Percentiles rank a stretch among this genome's conserved stretches.
Conservation (phyloP, 768 basidiomycete species). For the Candolleomyces efflorescens region DNA sequence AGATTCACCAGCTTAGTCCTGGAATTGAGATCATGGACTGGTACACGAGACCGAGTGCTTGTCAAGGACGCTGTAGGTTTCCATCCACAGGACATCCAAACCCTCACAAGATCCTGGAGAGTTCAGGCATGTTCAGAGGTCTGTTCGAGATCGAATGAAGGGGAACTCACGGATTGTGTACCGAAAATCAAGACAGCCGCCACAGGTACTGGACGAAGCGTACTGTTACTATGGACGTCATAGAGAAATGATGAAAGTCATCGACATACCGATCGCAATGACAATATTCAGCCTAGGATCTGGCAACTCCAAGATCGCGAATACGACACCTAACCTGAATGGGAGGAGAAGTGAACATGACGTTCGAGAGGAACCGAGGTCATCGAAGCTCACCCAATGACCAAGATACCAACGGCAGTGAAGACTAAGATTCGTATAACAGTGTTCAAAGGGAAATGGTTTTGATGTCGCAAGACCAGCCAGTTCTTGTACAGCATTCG, state of each 20-base stretch:
- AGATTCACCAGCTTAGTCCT: too few species aligned
- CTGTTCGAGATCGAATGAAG: background rate
- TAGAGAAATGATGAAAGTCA: background rate
- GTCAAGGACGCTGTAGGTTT: background rate
- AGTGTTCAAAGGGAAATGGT: too few species aligned
- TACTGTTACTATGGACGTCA: background rate
- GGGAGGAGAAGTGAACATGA: background rate
- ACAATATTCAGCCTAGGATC: background rate
- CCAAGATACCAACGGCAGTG: background rate
- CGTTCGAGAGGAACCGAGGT: background rate
- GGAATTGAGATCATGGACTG: too few species aligned
- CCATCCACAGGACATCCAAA: background rate
- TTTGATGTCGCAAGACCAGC: too few species aligned
- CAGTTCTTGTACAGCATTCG: background rate
- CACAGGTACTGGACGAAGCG: background rate
- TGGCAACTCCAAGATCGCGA: background rate
- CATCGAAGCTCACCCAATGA: background rate
- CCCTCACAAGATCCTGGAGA: background rate
- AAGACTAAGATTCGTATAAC: background rate
- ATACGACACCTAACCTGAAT: background rate
- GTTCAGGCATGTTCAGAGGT: background rate
- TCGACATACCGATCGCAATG: background rate
- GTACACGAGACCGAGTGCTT: too few species aligned
- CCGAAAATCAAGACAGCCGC: background rate
- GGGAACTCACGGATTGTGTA: background rate